A percentile compares a stretch with the other conserved stretches of the same genome.
These are phyloP conservation scores for Dunaliella sp. DNA, from an alignment of 139 green algal genomes.

Conservation along the genomic window DNA sequence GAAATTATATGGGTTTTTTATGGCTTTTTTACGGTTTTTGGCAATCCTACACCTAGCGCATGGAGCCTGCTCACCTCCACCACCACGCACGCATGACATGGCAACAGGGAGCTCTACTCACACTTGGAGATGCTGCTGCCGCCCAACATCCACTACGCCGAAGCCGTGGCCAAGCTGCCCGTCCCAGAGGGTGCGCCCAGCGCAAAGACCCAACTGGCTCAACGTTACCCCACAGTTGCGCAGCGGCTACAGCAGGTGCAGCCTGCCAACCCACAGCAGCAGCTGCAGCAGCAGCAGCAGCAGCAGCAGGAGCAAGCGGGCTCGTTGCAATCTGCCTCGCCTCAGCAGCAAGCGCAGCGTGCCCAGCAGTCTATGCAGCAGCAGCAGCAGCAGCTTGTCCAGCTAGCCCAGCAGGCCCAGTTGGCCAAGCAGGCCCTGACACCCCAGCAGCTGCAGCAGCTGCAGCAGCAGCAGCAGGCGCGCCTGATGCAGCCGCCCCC, in stretches of 20 bases:
- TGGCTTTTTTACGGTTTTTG: too few species aligned
- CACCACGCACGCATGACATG: too few species aligned
- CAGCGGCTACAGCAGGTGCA: neutral
- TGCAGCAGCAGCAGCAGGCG: neutral
- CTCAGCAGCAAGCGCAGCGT: neutral
- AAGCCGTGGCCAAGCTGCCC: constrained; percentile 24
- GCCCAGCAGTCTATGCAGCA: neutral
- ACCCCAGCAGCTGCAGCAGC: neutral
- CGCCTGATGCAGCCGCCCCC: neutral
- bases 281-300: neutral
- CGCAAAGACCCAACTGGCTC: neutral
- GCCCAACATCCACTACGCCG: neutral
- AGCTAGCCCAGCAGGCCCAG: neutral
- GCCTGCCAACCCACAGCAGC: neutral
- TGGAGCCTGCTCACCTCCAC: too few species aligned
- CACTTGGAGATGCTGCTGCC: constrained; percentile 27
- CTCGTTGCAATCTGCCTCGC: too few species aligned
- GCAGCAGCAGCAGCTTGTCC: neutral
- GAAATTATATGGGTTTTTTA: too few species aligned
- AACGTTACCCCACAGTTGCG: too few species aligned
- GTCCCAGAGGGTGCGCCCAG: constrained; percentile 2
- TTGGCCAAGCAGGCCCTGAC: too few species aligned
- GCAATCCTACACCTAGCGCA: too few species aligned
- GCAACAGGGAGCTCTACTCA: constrained; percentile 24
- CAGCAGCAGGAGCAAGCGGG: neutral